These are phyloP conservation scores for Hypoxylon crocopeplum DNA, from an alignment of 495 filamentous ascomycete species.

Conservation along the genomic window DNA sequence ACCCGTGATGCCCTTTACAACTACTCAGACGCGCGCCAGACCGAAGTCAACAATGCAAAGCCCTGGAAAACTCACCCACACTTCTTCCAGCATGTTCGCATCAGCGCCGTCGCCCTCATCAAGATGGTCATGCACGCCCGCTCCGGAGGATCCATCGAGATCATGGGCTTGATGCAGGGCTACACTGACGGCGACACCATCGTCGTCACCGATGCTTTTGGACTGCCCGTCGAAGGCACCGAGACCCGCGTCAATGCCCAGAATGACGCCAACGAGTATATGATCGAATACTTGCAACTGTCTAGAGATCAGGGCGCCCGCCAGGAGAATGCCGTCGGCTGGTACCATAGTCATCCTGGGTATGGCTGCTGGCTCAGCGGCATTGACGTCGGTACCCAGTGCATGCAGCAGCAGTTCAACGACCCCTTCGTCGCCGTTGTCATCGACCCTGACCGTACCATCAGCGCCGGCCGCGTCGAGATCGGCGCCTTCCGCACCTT, in stretches of 20 bases:
- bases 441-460: constrained; percentile 95
- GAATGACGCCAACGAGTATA: constrained; percentile 95
- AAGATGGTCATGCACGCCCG: constrained; percentile 99
- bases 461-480: constrained; percentile 93
- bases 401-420: constrained; percentile 77
- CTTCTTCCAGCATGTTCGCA: constrained; percentile 92
- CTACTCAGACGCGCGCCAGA: constrained; percentile 73
- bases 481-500: constrained; percentile 97
- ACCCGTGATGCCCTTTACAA: constrained; percentile 88
- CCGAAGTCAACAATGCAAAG: constrained; percentile 60
- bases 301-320: constrained; percentile 74
- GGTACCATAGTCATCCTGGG: constrained; percentile 98
- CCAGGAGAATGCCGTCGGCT: constrained; percentile 91
- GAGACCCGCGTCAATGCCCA: constrained; percentile 97
- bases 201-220: constrained; percentile 92
- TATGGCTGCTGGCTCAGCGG: constrained; percentile 99
- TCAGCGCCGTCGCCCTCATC: constrained; percentile 90
- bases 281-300: constrained; percentile 80
- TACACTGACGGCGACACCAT: constrained; percentile 84
- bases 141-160: constrained; percentile 86
- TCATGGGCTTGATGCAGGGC: constrained; percentile 99
- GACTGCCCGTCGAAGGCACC: constrained; percentile 94
- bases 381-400: constrained; percentile 91
- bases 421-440: constrained; percentile 97
- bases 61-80: constrained; percentile 85